phyloP scores from a whole-genome alignment of 2,329 filamentous ascomycete genomes.

The Alternaria hordeiaustralica region DNA sequence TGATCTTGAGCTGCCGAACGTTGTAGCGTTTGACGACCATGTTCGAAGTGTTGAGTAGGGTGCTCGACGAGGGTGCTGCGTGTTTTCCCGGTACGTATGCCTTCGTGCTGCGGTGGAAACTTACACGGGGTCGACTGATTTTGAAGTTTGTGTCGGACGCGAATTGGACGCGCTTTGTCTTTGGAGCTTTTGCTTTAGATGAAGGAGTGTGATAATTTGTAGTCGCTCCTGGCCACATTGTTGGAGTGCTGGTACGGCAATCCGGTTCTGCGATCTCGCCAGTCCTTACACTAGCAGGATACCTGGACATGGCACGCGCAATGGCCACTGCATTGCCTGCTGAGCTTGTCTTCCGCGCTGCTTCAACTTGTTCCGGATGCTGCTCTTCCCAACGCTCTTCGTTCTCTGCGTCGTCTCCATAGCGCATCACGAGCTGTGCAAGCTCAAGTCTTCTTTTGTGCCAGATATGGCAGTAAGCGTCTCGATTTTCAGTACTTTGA shows the following conservation, averaged over 20 bases:
- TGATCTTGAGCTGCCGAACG: neutral
- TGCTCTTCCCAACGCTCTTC: neutral
- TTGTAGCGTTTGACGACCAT: neutral
- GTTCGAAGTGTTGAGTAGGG: neutral
- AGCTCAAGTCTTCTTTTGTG: neutral
- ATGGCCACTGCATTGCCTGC: neutral
- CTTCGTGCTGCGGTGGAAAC: accelerated
- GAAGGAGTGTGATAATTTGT: accelerated
- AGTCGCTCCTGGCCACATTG: neutral
- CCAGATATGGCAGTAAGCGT: neutral
- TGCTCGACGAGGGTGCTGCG: neutral
- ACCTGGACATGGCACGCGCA: neutral
- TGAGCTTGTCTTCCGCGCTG: neutral
- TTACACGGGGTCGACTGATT: accelerated
- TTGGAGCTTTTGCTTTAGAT: neutral
- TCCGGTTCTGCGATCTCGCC: neutral
- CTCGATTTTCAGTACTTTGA: neutral
- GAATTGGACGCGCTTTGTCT: neutral
- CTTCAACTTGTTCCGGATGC: neutral
- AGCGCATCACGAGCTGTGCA: neutral
- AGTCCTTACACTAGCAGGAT: neutral
- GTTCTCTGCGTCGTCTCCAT: neutral
- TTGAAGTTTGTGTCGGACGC: neutral
- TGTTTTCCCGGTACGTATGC: neutral
- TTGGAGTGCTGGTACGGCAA: neutral